Base-by-base conservation (phyloP, 176 grass and related monocot species). In the Ananas comosus region DNA sequence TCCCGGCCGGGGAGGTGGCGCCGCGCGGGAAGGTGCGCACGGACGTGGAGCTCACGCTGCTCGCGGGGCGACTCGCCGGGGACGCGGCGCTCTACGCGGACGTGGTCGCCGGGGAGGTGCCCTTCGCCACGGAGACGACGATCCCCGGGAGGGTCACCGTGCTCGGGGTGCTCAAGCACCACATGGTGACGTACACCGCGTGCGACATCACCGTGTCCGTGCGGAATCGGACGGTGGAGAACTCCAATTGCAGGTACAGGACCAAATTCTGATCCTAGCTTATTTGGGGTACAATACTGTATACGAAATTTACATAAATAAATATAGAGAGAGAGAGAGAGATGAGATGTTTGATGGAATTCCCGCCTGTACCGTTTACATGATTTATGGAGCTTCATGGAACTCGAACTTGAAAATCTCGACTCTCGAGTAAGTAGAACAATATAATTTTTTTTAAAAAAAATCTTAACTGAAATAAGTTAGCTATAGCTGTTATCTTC, bases 191-290 rank as follows among this genome's bases (percentile, higher is more conserved):
- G 17, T 80, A 80, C 67, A 76, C 50, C 51, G 67, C 13, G 48
- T 85, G 82, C 74, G 51, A 85, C 12, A 54, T 85, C 53, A 66
- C 69, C 6, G 75, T 85, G 10, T 49, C 42, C 49, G 61, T 85
- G 24, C 73, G 9, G 28, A 80, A 50, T 72, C 68, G 47, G 9
- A 51, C 82, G n/a, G 67, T 85, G 66, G 72, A 85, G 68, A 85
- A 67, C 72, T 76, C 71, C 21, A 51, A 76, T 17, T 85, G 82
- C 70, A 76, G 59, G 50, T 85, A 85, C 17, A 80, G 51, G 74
- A 85, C 77, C 52, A 85, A 80, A 29, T 80, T 85, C 29, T 85
- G 57, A 79, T 18, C 33, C 7, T 42, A 42, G 5, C 33, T 42
- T 42, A 3, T 53, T 67, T 33, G n/a, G 14, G 56, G 13, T 0